Evolutionary conservation across 768 basidiomycete genomes (phyloP).

Genomic region (Daedalea quercina): DNA sequence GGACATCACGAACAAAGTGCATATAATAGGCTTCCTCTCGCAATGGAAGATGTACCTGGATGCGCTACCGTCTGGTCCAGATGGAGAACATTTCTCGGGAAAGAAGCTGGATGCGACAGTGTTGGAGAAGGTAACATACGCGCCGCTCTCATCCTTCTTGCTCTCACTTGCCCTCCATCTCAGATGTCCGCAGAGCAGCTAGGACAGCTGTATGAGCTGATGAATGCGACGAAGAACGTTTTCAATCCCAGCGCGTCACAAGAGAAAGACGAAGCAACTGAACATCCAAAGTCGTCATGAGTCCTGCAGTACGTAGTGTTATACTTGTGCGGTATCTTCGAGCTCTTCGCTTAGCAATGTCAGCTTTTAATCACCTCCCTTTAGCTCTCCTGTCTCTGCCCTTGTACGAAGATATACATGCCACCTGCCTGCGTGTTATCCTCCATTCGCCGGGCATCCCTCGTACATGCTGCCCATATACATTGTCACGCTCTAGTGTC

Average conservation of each 20-base stretch:
- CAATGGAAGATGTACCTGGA: slow-evolving; percentile 96
- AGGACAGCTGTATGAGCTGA: slow-evolving; percentile 90
- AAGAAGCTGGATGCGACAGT: slow-evolving; percentile 63
- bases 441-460: too few species aligned
- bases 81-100: slow-evolving; percentile 45
- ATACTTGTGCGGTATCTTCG: not conserved
- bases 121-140: slow-evolving; percentile 61
- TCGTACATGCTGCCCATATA: too few species aligned
- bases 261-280: not conserved
- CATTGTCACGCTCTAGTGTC: too few species aligned
- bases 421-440: too few species aligned
- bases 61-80: slow-evolving; percentile 43
- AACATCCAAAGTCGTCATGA: not conserved
- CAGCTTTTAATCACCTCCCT: too few species aligned
- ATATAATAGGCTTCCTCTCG: slow-evolving; percentile 91
- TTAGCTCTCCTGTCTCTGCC: not conserved
- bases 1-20: slow-evolving; percentile 73
- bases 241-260: slow-evolving; percentile 51
- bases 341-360: too few species aligned
- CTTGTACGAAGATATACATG: not conserved
- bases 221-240: slow-evolving; percentile 84
- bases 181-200: slow-evolving; percentile 90
- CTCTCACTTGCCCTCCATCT: not conserved
- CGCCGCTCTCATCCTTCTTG: not conserved
- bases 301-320: not conserved